phyloP scores from a whole-genome alignment of 164 flowering plant genomes.

The Tetrastigma voinierianum region DNA sequence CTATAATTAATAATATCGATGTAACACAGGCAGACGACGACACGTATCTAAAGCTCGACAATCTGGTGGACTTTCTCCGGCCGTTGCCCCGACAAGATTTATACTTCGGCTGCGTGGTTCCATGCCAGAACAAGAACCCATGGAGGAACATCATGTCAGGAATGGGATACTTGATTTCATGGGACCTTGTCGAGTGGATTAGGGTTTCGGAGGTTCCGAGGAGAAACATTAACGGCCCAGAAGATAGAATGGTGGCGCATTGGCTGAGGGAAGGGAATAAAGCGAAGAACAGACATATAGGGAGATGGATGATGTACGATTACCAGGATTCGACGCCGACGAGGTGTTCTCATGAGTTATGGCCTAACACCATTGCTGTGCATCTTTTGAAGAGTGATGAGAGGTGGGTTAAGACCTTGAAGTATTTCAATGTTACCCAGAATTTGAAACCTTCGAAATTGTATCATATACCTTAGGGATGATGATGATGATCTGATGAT shows the following conservation, averaged over 20 bases:
- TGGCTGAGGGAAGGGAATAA: slow-evolving; percentile 57
- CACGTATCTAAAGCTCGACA: slow-evolving; percentile 42
- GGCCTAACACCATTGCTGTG: slow-evolving; percentile 81
- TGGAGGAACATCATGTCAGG: slow-evolving; percentile 82
- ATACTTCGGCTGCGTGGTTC: slow-evolving; percentile 82
- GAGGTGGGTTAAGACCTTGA: slow-evolving; percentile 66
- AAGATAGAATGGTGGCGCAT: slow-evolving; percentile 64
- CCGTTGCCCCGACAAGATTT: slow-evolving; percentile 71
- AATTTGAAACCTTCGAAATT: slow-evolving; percentile 68
- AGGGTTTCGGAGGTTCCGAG: slow-evolving; percentile 50
- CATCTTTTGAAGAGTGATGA: slow-evolving; percentile 63
- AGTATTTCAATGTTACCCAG: slow-evolving; percentile 65
- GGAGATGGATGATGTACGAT: slow-evolving; percentile 79
- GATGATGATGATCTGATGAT: no score
- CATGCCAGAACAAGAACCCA: slow-evolving; percentile 82
- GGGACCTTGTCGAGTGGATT: slow-evolving; percentile 89
- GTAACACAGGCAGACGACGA: slow-evolving; percentile 84
- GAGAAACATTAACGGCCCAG: slow-evolving; percentile 63
- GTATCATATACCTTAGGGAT: no score
- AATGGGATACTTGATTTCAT: slow-evolving; percentile 79
- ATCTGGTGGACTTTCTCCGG: slow-evolving; percentile 43
- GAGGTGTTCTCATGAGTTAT: slow-evolving; percentile 79
- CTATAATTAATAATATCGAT: no score
- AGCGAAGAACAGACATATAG: slow-evolving; percentile 66
- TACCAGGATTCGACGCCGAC: no score